A percentile compares a stretch with the other conserved stretches of the same genome.
Conservation (phyloP, 371 early-diverging fungal species). For the Rozella allomycis region DNA sequence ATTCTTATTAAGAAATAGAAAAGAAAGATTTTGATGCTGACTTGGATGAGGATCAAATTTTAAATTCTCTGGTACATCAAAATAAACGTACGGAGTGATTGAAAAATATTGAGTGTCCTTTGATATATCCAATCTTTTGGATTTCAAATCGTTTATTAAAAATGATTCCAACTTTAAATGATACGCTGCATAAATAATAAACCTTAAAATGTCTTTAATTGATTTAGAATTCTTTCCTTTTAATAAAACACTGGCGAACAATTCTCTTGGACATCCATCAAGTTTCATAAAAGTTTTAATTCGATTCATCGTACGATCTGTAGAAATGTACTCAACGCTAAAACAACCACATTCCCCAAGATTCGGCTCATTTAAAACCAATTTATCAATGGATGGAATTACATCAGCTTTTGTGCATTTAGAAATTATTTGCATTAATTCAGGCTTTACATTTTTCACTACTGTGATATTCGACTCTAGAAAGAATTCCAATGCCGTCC, state of each 20-base stretch:
- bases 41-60: too few species aligned
- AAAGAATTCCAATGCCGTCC: constrained; percentile 58
- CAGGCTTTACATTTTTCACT: constrained; percentile 53
- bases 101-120: too few species aligned
- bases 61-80: too few species aligned
- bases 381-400: constrained; percentile 48
- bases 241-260: too few species aligned
- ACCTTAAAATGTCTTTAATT: constrained; percentile 48
- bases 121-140: too few species aligned
- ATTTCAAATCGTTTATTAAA: too few species aligned
- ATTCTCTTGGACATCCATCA: constrained; percentile 51
- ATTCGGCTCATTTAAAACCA: constrained; percentile 31
- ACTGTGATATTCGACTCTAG: constrained; percentile 49
- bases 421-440: constrained; percentile 51
- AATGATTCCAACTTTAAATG: constrained; percentile 60
- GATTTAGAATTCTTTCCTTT: too few species aligned
- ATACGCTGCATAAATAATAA: constrained; percentile 59
- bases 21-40: too few species aligned
- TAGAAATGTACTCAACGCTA: constrained; percentile 43
- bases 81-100: too few species aligned
- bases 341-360: constrained; percentile 55
- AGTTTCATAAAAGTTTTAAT: constrained; percentile 59
- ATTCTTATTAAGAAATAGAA: too few species aligned
- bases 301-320: constrained; percentile 9
- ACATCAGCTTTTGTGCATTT: constrained; percentile 61